Base-by-base conservation (phyloP, 2,329 filamentous ascomycete genomes). In the Ceratocystis variospora region DNA sequence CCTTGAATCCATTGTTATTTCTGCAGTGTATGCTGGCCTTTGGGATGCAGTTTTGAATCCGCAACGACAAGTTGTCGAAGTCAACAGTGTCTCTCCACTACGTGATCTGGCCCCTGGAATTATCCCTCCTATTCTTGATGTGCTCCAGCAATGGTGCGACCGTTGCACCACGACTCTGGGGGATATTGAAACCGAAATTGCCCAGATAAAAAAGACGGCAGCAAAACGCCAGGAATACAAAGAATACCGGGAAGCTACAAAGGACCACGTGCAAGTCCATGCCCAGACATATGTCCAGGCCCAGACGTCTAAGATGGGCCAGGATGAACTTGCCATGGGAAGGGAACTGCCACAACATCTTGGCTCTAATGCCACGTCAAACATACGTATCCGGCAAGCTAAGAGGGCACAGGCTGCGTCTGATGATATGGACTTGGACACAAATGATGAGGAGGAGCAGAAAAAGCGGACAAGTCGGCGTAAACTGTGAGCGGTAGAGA, bases 1-100 rank as follows among this genome's bases (percentile, higher is more conserved):
- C 57, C 84, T 99, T 65, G 94, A 99, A 79, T 84, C 87, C 70
- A 83, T 96, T 68, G 85, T 97, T 70, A 94, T 93, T 71, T 85
- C 86, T 46, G 88, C 91, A 71, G 88, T 96, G 73, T 97, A 96
- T 78, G 85, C 88, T 5, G 89, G 88, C 50, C 83, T 99, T 1
- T 77, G 99, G 62, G 82, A 83, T 48, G 93, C 87, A 5, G 92
- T 89, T 50, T 86, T 99, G 66, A 89, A 96, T 73, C 90, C 92
- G 3, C 83, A 84, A 67, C 81, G 87, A 66, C 84, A 87, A 44
- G 81, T 83, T 68, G 87, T 97, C 25, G 83, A 87, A 72, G 85
- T 97, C 65, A 87, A 86, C 63, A 87, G 88, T 68, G 85, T 96
- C 41, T 85, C 92, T 0, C 88, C 94, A 0, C 83, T 96, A 1